These are phyloP conservation scores for Boletus reticuloceps DNA, from an alignment of 768 basidiomycete genomes.

Conservation along the genomic window DNA sequence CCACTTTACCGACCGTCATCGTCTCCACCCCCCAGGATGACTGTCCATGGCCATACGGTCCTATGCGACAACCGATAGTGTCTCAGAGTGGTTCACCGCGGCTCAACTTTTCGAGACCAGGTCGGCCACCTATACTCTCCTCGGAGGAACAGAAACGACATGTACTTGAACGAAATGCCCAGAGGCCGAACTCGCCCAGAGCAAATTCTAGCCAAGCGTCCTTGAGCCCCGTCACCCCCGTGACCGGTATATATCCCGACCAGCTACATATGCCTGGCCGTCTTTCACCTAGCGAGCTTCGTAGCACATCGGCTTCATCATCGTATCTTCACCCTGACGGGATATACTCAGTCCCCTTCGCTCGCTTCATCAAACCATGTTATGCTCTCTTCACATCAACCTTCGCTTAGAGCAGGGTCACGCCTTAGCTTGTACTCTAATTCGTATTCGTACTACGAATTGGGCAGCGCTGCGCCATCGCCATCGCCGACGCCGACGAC, in stretches of 20 bases:
- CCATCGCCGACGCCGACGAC: slow-evolving; percentile 29
- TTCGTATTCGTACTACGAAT: slow-evolving; percentile 63
- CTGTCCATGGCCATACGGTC: slow-evolving; percentile 16
- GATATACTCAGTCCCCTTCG: slow-evolving; percentile 14
- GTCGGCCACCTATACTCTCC: slow-evolving; percentile 42
- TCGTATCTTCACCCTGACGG: slow-evolving; percentile 21
- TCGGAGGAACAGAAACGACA: slow-evolving; percentile 40
- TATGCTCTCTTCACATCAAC: slow-evolving; percentile 32
- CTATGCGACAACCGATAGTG: slow-evolving; percentile 42
- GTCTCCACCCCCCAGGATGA: slow-evolving; percentile 46
- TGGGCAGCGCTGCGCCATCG: slow-evolving; percentile 46
- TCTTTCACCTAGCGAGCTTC: not conserved
- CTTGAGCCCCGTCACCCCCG: slow-evolving; percentile 17
- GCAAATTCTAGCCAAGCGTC: slow-evolving; percentile 7
- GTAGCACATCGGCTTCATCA: not conserved
- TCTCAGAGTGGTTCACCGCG: slow-evolving; percentile 29
- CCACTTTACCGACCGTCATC: slow-evolving; percentile 51
- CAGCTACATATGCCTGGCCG: not conserved
- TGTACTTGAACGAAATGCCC: slow-evolving; percentile 60
- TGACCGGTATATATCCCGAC: slow-evolving; percentile 19
- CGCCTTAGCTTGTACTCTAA: slow-evolving; percentile 51
- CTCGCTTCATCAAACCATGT: slow-evolving; percentile 5
- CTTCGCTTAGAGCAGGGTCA: slow-evolving; percentile 37
- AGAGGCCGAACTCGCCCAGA: slow-evolving; percentile 34
- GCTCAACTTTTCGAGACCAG: slow-evolving; percentile 65